These are phyloP conservation scores for Aristolochia contorta DNA, from an alignment of 164 flowering plant genomes.

Conservation along the genomic window DNA sequence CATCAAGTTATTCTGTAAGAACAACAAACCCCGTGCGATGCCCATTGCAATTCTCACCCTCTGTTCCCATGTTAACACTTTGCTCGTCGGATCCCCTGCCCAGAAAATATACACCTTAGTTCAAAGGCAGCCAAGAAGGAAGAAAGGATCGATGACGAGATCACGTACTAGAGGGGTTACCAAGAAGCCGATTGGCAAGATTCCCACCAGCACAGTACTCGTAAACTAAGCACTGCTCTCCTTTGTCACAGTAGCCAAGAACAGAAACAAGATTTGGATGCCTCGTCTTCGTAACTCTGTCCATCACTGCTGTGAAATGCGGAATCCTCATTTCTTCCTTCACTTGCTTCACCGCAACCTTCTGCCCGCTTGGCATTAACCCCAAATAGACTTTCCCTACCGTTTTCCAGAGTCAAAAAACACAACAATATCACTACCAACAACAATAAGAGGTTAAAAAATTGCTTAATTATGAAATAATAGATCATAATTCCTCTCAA, in stretches of 20 bases:
- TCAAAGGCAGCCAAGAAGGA: too few relatives aligned
- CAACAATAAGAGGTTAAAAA: background rate
- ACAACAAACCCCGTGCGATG: conserved; percentile 16
- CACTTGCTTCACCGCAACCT: conserved; percentile 13
- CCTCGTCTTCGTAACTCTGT: conserved; percentile 14
- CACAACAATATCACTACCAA: background rate
- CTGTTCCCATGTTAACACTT: conserved; percentile 17
- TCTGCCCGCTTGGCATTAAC: conserved; percentile 21
- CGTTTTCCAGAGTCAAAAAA: background rate
- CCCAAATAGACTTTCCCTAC: conserved; percentile 18
- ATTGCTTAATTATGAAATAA: too few relatives aligned
- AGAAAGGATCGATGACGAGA: too few relatives aligned
- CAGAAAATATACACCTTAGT: too few relatives aligned
- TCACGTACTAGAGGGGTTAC: background rate
- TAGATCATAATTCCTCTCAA: too few relatives aligned
- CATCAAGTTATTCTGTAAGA: conserved; percentile 14
- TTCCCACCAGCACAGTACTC: conserved; percentile 19
- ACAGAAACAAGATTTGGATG: conserved; percentile 19
- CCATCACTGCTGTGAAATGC: conserved; percentile 2
- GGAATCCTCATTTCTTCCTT: conserved; percentile 11
- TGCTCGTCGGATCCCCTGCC: too few relatives aligned
- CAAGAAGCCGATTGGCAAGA: conserved; percentile 13
- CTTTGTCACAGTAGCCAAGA: conserved; percentile 18
- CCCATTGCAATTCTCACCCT: conserved; percentile 12
- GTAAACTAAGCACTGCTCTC: conserved; percentile 19